A percentile compares a stretch with the other conserved stretches of the same genome.
Conservation (phyloP, 352 stramenopile genomes). For the Phytophthora meadii region DNA sequence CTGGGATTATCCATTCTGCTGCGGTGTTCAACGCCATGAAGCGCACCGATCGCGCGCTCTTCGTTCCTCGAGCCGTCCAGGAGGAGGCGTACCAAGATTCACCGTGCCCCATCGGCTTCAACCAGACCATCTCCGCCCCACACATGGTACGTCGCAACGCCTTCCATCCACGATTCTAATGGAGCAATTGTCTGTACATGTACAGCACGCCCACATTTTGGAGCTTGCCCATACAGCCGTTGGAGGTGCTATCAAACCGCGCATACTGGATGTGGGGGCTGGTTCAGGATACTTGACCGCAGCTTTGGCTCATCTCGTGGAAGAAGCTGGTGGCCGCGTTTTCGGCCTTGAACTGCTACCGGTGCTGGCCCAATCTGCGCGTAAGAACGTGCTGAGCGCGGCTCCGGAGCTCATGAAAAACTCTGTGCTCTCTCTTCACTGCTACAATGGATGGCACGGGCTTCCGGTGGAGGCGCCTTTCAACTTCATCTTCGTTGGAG, state of each 20-base stretch:
- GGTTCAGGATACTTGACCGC: constrained; percentile 96
- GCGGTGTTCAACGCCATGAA: constrained; percentile 74
- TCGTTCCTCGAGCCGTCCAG: constrained; percentile 68
- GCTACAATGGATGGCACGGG: constrained; percentile 94
- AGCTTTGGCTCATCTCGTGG: constrained; percentile 87
- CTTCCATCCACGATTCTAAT: background rate
- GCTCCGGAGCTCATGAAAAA: constrained; percentile 85
- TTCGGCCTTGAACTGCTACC: constrained; percentile 92
- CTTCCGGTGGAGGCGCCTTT: constrained; percentile 92
- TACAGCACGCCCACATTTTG: constrained; percentile 76
- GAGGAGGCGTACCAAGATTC: constrained; percentile 75
- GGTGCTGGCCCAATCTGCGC: constrained; percentile 84
- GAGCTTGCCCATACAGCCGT: constrained; percentile 63
- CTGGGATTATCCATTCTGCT: constrained; percentile 53
- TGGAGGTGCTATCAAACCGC: constrained; percentile 55
- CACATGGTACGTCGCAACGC: constrained; percentile 65
- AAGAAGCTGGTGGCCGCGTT: constrained; percentile 61
- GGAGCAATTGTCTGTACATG: background rate
- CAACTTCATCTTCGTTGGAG: constrained; percentile 97
- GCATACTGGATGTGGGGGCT: constrained; percentile 94
- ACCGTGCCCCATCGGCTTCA: constrained; percentile 86
- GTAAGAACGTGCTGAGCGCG: constrained; percentile 81
- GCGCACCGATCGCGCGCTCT: constrained; percentile 77
- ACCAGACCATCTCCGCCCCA: constrained; percentile 91
- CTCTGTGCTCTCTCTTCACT: constrained; percentile 58